Evolutionary conservation across 345 rosid species (phyloP), one percentile per base, ranked within the genome.

Genomic region (Kernera saxatilis): DNA sequence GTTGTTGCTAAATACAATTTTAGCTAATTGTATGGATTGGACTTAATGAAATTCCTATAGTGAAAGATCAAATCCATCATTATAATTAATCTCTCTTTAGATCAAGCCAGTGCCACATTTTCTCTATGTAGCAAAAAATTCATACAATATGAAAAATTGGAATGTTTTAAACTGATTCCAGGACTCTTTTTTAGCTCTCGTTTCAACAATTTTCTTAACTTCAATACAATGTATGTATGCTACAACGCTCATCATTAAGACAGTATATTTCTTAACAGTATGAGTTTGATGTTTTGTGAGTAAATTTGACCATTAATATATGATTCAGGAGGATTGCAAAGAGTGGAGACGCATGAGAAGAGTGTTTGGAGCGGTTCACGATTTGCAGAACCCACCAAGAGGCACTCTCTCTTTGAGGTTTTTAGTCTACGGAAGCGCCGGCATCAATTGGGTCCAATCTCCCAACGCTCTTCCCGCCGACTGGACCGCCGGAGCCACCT

Each of bases 321-420:
- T 26, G 18, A 50, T 57, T 41, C 10, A 88, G 93, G 90, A 82
- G 73, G 88, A 84, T 50, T 68, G 82, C 66, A 77, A 82, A 55
- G 79, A 84, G 41, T 90, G 97, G 98, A 18, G 4, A 64, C 72
- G 82, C 10, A 87, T 90, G 98, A 83, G 97, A 73, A 86, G 84
- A 79, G 92, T 78, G 3, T 86, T 63, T 32, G 97, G 93, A 22
- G 92, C 88, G 2, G 96, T 90, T 33, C 92, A 73, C 23, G 98
- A 90, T 81, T 30, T 49, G 18, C 61, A 77, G 0, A 87, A 69
- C 32, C 97, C 93, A 9, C 97, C 97, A 26, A 45, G 32, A 13
- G 98, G 88, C 0, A 12, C 21, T 1, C 71, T 90, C 21, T 67
- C 48, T 2, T 69, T 88, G 68, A 83, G 92, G 82, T 73, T 93